A percentile compares a stretch with the other conserved stretches of the same genome.
Evolutionary conservation across 176 grass and related monocot species (phyloP).

Genomic region (Pharus latifolius): DNA sequence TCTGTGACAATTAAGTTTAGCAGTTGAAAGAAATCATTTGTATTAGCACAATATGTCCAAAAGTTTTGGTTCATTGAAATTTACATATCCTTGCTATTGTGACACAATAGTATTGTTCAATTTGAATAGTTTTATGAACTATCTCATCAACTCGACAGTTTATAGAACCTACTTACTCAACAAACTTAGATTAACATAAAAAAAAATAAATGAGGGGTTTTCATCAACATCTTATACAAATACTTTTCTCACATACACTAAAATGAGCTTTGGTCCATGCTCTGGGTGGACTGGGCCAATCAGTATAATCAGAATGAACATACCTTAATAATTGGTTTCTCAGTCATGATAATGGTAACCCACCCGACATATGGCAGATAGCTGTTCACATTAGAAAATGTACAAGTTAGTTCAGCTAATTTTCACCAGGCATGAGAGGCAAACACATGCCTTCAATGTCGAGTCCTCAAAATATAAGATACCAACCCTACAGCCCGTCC

Average conservation of each 20-base stretch:
- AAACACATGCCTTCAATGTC: background rate
- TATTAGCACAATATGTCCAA: too few relatives aligned
- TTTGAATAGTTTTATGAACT: too few relatives aligned
- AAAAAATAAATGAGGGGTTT: background rate
- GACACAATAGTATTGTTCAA: background rate
- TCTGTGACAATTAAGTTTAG: background rate
- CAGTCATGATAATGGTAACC: conserved; percentile 77
- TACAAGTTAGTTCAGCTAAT: background rate
- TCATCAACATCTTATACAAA: background rate
- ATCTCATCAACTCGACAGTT: background rate
- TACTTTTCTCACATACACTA: background rate
- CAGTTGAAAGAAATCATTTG: background rate
- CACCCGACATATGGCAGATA: conserved; percentile 75
- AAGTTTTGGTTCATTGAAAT: too few relatives aligned
- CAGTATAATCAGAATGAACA: background rate
- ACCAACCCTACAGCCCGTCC: conserved; percentile 73
- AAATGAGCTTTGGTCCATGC: background rate
- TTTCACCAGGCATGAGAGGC: background rate
- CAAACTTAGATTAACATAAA: background rate
- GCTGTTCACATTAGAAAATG: conserved; percentile 21
- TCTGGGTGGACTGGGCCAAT: background rate
- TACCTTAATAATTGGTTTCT: conserved; percentile 83
- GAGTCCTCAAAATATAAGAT: too few relatives aligned
- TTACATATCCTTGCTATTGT: too few relatives aligned
- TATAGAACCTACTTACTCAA: background rate